These are phyloP conservation scores for Sugiyamaella castrensis DNA, from an alignment of 1,139 yeast species.

Conservation along the genomic window DNA sequence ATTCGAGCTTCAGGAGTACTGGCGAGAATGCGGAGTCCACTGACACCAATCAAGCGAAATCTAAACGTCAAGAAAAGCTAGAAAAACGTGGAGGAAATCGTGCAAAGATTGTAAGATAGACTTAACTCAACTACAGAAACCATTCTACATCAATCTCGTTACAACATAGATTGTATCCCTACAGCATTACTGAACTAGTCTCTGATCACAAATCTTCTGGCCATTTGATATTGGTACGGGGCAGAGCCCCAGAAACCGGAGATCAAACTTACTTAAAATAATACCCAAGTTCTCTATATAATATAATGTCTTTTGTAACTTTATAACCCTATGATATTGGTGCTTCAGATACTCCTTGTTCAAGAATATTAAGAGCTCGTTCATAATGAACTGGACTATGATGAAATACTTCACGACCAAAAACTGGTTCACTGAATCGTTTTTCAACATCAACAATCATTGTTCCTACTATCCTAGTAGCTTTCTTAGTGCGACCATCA, in stretches of 20 bases:
- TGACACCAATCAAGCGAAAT: slow-evolving; percentile 33
- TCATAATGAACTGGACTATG: slow-evolving; percentile 39
- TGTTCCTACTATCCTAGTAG: slow-evolving; percentile 28
- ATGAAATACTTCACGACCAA: slow-evolving; percentile 38
- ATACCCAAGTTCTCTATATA: too few species aligned
- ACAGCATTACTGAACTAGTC: too few species aligned
- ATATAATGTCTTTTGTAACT: background rate
- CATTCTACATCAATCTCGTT: too few species aligned
- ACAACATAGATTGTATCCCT: too few species aligned
- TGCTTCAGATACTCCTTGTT: slow-evolving; percentile 29
- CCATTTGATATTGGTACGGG: too few species aligned
- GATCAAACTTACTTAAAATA: background rate
- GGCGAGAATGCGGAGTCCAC: slow-evolving; percentile 21
- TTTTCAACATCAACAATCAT: slow-evolving; percentile 35
- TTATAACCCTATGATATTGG: slow-evolving; percentile 17
- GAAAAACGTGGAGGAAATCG: slow-evolving; percentile 35
- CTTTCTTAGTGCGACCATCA: slow-evolving; percentile 32
- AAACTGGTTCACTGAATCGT: slow-evolving; percentile 36
- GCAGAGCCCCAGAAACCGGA: background rate
- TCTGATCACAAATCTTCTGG: too few species aligned
- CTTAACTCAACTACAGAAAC: too few species aligned
- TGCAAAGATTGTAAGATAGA: background rate
- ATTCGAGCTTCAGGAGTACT: slow-evolving; percentile 25
- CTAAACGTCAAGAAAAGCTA: slow-evolving; percentile 53
- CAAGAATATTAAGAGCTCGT: slow-evolving; percentile 32